These are phyloP conservation scores for Aspergillus indologenus DNA, from an alignment of 495 filamentous ascomycete genomes.

Conservation along the genomic window DNA sequence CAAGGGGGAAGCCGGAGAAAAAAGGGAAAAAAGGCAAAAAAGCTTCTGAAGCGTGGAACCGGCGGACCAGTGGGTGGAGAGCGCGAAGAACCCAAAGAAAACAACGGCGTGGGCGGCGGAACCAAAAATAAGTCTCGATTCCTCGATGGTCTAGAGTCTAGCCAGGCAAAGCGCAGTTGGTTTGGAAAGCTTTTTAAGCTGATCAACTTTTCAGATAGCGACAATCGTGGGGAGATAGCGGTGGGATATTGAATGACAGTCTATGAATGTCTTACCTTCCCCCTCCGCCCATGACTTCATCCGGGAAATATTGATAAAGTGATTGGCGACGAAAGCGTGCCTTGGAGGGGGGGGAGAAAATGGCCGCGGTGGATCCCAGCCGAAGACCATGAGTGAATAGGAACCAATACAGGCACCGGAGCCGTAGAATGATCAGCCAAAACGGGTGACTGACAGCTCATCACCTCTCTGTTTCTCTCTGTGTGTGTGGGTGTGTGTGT, in stretches of 20 bases:
- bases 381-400: background rate
- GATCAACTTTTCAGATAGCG: background rate
- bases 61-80: background rate
- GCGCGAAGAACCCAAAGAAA: background rate
- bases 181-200: background rate
- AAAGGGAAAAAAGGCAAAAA: background rate
- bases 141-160: background rate
- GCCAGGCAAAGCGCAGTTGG: background rate
- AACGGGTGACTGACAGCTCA: background rate
- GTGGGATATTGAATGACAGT: background rate
- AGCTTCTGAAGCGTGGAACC: background rate
- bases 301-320: background rate
- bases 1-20: background rate
- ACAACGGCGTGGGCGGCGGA: slow-evolving; percentile 4
- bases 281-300: background rate
- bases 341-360: background rate
- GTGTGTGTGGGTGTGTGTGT: too few species aligned
- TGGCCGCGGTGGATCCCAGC: background rate
- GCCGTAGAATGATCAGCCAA: too few species aligned
- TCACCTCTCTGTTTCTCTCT: background rate
- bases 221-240: background rate
- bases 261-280: background rate
- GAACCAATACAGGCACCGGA: background rate
- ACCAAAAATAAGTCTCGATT: slow-evolving; percentile 7
- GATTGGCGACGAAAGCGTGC: background rate